Conservation (phyloP, 2,329 filamentous ascomycete genomes). For the Ilyonectria robusta region DNA sequence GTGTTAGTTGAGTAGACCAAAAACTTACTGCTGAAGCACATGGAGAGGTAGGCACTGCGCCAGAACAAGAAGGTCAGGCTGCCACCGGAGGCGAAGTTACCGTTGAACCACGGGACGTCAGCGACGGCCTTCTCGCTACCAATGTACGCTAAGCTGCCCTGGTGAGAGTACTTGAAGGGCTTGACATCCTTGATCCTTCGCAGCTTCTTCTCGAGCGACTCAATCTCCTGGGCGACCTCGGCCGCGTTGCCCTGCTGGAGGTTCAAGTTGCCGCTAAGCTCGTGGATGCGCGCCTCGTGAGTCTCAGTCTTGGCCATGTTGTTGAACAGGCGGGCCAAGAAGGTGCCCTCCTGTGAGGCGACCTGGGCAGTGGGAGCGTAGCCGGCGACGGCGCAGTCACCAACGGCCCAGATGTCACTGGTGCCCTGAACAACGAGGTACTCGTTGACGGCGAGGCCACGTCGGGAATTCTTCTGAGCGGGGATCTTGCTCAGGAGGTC, state of each 20-base stretch:
- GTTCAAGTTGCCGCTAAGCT: constrained; percentile 76
- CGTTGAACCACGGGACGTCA: constrained; percentile 97
- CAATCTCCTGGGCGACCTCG: constrained; percentile 81
- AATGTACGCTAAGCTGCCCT: constrained; percentile 97
- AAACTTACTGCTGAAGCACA: constrained; percentile 98
- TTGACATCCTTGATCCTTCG: constrained; percentile 94
- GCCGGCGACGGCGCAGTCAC: constrained; percentile 96
- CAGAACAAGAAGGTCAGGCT: constrained; percentile 98
- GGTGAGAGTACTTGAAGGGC: constrained; percentile 98
- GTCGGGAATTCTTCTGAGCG: constrained; percentile 94
- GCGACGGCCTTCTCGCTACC: constrained; percentile 98
- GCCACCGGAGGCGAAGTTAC: constrained; percentile 94
- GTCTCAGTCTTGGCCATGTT: constrained; percentile 96
- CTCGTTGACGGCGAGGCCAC: constrained; percentile 96
- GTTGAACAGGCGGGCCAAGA: constrained; percentile 97
- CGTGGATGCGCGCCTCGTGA: constrained; percentile 81
- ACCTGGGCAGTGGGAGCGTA: constrained; percentile 99
- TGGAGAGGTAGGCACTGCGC: constrained; percentile 97
- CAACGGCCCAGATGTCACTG: constrained; percentile 97
- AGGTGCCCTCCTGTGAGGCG: constrained; percentile 93
- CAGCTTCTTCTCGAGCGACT: constrained; percentile 87
- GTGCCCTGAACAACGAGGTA: constrained; percentile 98
- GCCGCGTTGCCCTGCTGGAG: constrained; percentile 76
- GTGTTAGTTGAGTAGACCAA: neutral
- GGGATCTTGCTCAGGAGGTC: constrained; percentile 94